A percentile compares a stretch with the other conserved stretches of the same genome.
These are phyloP conservation scores for Geranium brycei DNA, from an alignment of 345 rosid genomes.

Conservation along the genomic window DNA sequence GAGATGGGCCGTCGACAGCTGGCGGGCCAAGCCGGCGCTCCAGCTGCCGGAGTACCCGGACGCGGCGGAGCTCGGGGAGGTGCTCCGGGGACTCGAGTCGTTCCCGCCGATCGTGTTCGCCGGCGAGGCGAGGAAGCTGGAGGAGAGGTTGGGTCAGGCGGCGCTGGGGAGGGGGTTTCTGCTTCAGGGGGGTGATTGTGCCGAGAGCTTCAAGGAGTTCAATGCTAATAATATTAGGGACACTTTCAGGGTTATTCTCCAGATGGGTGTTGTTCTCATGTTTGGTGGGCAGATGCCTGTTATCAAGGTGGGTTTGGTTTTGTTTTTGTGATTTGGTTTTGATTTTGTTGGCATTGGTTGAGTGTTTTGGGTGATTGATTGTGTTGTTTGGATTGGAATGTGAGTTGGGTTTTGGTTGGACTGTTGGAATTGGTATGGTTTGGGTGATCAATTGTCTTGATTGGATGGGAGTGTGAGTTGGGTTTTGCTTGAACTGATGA, in stretches of 20 bases:
- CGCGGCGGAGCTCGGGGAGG: not conserved
- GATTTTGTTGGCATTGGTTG: no score
- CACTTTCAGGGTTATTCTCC: not conserved
- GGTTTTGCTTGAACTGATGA: no score
- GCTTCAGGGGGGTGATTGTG: not conserved
- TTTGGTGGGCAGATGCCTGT: not conserved
- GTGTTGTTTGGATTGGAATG: no score
- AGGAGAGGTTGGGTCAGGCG: not conserved
- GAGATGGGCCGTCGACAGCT: no score
- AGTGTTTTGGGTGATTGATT: no score
- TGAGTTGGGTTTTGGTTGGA: no score
- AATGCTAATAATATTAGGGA: not conserved
- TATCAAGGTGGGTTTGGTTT: not conserved
- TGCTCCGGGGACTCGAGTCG: not conserved
- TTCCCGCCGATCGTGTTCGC: constrained; percentile 1
- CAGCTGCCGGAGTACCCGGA: not conserved
- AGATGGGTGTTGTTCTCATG: not conserved
- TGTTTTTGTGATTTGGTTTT: no score
- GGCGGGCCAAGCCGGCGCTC: not conserved
- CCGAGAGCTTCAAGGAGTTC: not conserved
- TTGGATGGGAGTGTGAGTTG: no score
- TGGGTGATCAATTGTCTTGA: no score
- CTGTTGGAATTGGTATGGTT: no score
- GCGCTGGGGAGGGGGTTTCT: not conserved
- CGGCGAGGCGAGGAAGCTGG: not conserved